Evolutionary conservation across 2,329 filamentous ascomycete genomes (phyloP).

Genomic region (Sporothrix phasma): DNA sequence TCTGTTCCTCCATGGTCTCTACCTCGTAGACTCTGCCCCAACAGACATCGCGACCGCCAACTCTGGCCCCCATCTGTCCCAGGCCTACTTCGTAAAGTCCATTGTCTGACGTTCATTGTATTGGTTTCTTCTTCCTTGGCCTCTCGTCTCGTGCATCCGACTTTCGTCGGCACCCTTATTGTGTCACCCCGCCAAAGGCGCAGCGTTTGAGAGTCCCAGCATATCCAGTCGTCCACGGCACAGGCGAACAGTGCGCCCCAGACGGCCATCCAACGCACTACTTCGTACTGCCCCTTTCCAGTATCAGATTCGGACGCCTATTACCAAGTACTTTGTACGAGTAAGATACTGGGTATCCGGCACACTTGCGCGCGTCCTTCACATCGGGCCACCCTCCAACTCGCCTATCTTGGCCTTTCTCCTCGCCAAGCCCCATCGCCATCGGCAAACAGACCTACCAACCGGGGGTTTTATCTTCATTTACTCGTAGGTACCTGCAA

Average conservation of each 20-base stretch:
- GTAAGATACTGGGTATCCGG: too few species aligned
- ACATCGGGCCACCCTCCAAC: not conserved
- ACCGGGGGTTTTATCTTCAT: conserved; percentile 4
- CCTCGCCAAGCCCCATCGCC: not conserved
- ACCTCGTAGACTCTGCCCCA: not conserved
- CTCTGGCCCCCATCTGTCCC: not conserved
- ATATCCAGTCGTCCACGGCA: not conserved
- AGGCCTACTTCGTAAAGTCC: not conserved
- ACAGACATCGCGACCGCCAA: not conserved
- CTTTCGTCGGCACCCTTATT: not conserved
- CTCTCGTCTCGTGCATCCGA: not conserved
- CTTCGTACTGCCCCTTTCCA: not conserved
- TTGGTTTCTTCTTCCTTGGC: not conserved
- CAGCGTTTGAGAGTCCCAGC: not conserved
- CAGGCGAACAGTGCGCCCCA: not conserved
- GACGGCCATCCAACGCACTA: not conserved
- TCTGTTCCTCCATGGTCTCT: not conserved
- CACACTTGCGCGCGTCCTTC: not conserved
- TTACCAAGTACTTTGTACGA: too few species aligned
- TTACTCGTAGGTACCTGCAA: not conserved
- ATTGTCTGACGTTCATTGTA: not conserved
- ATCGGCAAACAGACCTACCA: not conserved
- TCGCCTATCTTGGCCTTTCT: not conserved
- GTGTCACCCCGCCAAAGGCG: not conserved
- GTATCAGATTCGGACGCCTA: too few species aligned